These are phyloP conservation scores for Capronia coronata DNA, from an alignment of 2,329 filamentous ascomycete species.

Conservation along the genomic window DNA sequence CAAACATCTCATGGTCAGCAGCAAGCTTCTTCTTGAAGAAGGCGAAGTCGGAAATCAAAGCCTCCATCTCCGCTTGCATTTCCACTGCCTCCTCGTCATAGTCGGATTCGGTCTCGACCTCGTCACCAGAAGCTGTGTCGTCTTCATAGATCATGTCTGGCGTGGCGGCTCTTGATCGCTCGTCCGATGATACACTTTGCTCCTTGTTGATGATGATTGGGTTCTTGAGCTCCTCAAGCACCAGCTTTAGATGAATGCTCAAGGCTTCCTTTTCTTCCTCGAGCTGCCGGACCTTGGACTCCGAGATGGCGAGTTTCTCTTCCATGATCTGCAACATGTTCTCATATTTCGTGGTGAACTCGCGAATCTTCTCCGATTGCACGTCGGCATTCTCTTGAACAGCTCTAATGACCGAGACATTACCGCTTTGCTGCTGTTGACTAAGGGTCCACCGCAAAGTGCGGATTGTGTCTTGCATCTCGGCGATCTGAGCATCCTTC, in stretches of 20 bases:
- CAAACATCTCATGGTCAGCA: constrained; percentile 53
- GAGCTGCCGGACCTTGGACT: constrained; percentile 87
- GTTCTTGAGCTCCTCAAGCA: constrained; percentile 78
- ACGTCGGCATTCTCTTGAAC: constrained; percentile 70
- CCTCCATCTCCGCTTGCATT: constrained; percentile 78
- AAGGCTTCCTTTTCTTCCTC: constrained; percentile 87
- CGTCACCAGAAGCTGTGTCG: constrained; percentile 37
- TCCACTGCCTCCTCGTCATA: constrained; percentile 53
- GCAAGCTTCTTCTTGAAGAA: constrained; percentile 79
- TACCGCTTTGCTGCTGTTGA: constrained; percentile 35
- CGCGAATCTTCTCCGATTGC: constrained; percentile 78
- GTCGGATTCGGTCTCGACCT: constrained; percentile 47
- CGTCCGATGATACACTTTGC: constrained; percentile 10
- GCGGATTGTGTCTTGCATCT: constrained; percentile 94
- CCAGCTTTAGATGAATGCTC: constrained; percentile 78
- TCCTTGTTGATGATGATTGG: constrained; percentile 61
- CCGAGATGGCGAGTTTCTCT: constrained; percentile 79
- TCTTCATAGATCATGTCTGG: constrained; percentile 29
- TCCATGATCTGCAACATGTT: constrained; percentile 95
- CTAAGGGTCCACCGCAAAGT: constrained; percentile 68
- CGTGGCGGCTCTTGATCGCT: constrained; percentile 22
- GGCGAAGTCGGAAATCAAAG: constrained; percentile 70
- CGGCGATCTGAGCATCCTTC: constrained; percentile 84
- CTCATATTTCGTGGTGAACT: constrained; percentile 85
- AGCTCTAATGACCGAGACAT: constrained; percentile 51